These are phyloP conservation scores for Candida smagusa DNA, from an alignment of 1,139 yeast species.

Conservation along the genomic window DNA sequence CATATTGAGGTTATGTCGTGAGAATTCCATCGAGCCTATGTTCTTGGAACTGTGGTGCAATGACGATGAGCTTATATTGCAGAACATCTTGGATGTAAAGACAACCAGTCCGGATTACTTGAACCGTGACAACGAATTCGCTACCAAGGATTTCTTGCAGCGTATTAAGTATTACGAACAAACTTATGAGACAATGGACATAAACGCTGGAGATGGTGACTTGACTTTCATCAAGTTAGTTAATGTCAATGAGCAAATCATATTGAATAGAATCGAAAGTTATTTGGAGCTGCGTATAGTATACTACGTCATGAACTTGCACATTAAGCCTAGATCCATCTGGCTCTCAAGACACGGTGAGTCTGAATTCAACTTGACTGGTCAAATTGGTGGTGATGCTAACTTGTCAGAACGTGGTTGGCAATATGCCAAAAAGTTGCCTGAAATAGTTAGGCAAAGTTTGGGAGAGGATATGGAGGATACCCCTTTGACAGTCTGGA, in stretches of 20 bases:
- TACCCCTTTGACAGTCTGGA: constrained; percentile 86
- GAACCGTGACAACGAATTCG: constrained; percentile 68
- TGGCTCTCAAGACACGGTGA: constrained; percentile 97
- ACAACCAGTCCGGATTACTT: constrained; percentile 84
- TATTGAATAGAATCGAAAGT: constrained; percentile 81
- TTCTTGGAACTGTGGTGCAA: constrained; percentile 91
- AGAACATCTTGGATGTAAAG: constrained; percentile 81
- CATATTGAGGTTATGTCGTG: constrained; percentile 61
- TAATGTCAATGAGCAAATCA: constrained; percentile 83
- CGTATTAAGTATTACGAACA: constrained; percentile 73
- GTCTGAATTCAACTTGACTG: constrained; percentile 85
- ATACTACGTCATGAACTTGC: constrained; percentile 92
- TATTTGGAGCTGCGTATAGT: constrained; percentile 91
- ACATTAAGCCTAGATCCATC: constrained; percentile 85
- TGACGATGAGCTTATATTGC: constrained; percentile 71
- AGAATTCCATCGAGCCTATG: constrained; percentile 77
- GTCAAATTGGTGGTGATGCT: constrained; percentile 96
- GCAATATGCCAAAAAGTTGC: constrained; percentile 79
- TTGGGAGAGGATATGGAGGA: constrained; percentile 64
- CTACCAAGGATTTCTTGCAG: constrained; percentile 66
- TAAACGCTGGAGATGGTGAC: constrained; percentile 48
- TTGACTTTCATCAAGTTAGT: constrained; percentile 82
- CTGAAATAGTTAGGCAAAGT: constrained; percentile 70
- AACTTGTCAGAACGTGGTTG: constrained; percentile 82
- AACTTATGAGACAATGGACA: constrained; percentile 70